Evolutionary conservation across 306 rosid genomes (phyloP), one percentile per base, ranked within the genome.

Genomic region (Morella rubra): DNA sequence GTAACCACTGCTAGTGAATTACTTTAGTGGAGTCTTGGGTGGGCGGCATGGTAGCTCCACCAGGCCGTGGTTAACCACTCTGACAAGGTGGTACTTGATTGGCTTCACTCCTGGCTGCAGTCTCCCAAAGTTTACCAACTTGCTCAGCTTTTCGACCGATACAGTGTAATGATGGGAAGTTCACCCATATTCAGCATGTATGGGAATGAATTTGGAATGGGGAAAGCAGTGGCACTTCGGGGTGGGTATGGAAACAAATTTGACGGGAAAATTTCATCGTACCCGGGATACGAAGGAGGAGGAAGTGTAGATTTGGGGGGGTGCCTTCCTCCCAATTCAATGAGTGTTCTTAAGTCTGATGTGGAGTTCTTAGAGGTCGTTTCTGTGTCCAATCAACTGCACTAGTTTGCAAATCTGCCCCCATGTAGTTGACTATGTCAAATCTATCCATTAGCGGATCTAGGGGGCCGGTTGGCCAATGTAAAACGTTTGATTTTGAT

Each of bases 121-220:
- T 72, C 70, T 27, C 96, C 92, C 0, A 0, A 1, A 0, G 45
- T 81, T 5, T 19, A 7, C 67, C 77, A 20, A 47, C 0, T 14
- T 1, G 81, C 20, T 15, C 11, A 0, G 19, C 6, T 8, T 0
- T 73, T 81, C 9, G 89, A 84, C 20, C 83, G 81, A 0, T 5
- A 18, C 8, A 41, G 49, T 24, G 80, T 93, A 61, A 7, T 80
- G 76, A 76, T 91, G 77, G 73, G 84, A 7, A 91, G 94, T 50
- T 85, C 93, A 8, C 89, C 95, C 0, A 82, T 89, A 51, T 90
- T 90, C 70, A 76, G 85, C 27, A 76, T 82, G 89, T 89, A 85
- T 56, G 90, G 89, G 11, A 86, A 76, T 22, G 89, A 90, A 46
- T 90, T 93, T 61, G 96, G 98, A 47, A 85, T 91, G 95, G 98